Evolutionary conservation across 768 basidiomycete genomes (phyloP).

Genomic region (Dacryopinax primogenitus): DNA sequence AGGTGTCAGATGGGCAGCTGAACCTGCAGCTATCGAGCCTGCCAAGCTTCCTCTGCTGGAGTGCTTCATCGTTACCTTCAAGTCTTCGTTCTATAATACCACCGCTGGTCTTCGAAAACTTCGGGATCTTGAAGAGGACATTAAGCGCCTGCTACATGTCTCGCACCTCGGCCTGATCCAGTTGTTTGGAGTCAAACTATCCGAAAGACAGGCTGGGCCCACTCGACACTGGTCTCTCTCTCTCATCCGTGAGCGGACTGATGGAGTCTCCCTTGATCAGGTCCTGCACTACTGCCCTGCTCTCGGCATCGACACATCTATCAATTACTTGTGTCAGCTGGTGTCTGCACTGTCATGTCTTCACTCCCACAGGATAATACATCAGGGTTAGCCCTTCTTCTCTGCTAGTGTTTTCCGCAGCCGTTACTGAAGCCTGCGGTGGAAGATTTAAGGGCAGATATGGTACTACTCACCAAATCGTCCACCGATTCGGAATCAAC

Average conservation of each 20-base stretch:
- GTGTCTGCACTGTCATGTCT: constrained; percentile 21
- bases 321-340: constrained; percentile 22
- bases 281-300: not conserved
- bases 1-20: not conserved
- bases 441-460: constrained; percentile 20
- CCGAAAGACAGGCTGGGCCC: not conserved
- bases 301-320: not conserved
- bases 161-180: not conserved
- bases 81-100: not conserved
- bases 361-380: constrained; percentile 19
- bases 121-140: not conserved
- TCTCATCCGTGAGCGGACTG: not conserved
- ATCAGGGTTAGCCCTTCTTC: constrained; percentile 19
- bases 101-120: constrained; percentile 1
- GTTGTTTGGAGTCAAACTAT: not conserved
- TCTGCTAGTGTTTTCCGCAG: not conserved
- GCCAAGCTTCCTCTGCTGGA: not conserved
- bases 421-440: not conserved
- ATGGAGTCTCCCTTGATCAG: not conserved
- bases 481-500: constrained; percentile 42
- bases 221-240: not conserved
- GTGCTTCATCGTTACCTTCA: constrained; percentile 7
- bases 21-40: not conserved
- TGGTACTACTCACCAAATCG: constrained; percentile 17
- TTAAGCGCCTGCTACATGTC: not conserved